These are phyloP conservation scores for Avena sativa DNA, from an alignment of 176 grass and related monocot species.

Conservation along the genomic window DNA sequence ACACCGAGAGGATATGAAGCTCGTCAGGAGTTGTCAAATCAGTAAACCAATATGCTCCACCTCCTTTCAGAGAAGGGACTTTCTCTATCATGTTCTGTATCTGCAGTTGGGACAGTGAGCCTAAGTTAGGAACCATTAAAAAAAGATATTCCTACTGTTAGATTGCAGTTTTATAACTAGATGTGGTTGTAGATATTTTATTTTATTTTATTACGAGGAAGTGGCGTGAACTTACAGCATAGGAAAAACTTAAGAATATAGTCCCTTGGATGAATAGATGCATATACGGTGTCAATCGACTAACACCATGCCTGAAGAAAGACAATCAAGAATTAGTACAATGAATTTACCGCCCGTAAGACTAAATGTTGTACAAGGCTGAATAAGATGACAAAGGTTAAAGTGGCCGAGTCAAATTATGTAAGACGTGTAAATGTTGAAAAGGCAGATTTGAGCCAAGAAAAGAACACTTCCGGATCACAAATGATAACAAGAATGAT, in stretches of 20 bases:
- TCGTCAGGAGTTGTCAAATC: constrained; percentile 87
- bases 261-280: constrained; percentile 65
- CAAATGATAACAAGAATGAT: constrained; percentile 9
- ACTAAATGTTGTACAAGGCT: constrained; percentile 1
- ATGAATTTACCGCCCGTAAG: background rate
- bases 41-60: constrained; percentile 90
- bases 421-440: background rate
- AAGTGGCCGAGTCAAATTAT: background rate
- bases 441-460: background rate
- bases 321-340: constrained; percentile 19
- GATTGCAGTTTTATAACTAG: background rate
- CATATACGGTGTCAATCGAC: constrained; percentile 73
- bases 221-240: constrained; percentile 68
- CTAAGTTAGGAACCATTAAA: background rate
- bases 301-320: constrained; percentile 69
- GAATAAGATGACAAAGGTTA: background rate
- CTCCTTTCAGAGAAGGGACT: constrained; percentile 85
- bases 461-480: background rate
- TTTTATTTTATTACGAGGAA: constrained; percentile 14
- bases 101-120: constrained; percentile 51
- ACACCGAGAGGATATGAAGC: constrained; percentile 67
- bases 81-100: constrained; percentile 92
- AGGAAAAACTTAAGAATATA: constrained; percentile 84
- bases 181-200: constrained; percentile 9
- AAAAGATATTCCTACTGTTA: constrained; percentile 27